These are phyloP conservation scores for Malassezia vespertilionis DNA, from an alignment of 1,284 basidiomycete species.

Conservation along the genomic window DNA sequence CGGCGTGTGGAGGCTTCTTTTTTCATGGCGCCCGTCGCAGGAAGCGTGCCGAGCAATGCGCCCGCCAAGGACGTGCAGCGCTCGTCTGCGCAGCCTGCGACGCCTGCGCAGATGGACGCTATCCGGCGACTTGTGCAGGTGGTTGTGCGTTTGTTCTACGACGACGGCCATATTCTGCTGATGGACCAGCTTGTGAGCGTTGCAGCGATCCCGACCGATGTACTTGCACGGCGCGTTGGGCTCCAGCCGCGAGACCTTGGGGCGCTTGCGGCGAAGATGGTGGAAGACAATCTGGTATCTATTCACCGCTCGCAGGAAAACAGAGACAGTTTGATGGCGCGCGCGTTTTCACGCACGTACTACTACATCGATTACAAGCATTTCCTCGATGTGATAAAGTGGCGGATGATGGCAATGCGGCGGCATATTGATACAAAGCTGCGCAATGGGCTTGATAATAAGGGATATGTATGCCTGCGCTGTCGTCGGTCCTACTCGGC, in stretches of 20 bases:
- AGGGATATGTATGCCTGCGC: slow-evolving; percentile 85
- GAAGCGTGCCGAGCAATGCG: neutral
- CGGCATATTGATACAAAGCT: slow-evolving; percentile 62
- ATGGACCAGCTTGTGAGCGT: slow-evolving; percentile 83
- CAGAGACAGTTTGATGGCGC: slow-evolving; percentile 9
- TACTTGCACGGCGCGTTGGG: slow-evolving; percentile 74
- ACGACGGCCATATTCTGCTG: slow-evolving; percentile 77
- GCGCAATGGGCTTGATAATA: slow-evolving; percentile 60
- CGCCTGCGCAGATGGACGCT: slow-evolving; percentile 30
- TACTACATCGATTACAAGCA: slow-evolving; percentile 92
- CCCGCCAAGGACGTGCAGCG: neutral
- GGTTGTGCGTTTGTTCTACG: slow-evolving; percentile 87
- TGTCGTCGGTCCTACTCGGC: slow-evolving; percentile 76
- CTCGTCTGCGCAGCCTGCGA: slow-evolving; percentile 19
- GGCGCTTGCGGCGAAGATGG: slow-evolving; percentile 75
- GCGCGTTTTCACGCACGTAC: slow-evolving; percentile 52
- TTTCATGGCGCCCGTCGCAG: too few relatives aligned
- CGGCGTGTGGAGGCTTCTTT: neutral
- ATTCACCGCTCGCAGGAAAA: slow-evolving; percentile 34
- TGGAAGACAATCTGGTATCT: slow-evolving; percentile 63
- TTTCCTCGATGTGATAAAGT: slow-evolving; percentile 94
- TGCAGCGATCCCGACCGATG: slow-evolving; percentile 81
- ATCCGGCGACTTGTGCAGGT: slow-evolving; percentile 64
- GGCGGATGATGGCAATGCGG: slow-evolving; percentile 89
- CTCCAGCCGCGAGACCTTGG: slow-evolving; percentile 84